Evolutionary conservation across 2,329 filamentous ascomycete species (phyloP).

Genomic region (Aureobasidium sp.): DNA sequence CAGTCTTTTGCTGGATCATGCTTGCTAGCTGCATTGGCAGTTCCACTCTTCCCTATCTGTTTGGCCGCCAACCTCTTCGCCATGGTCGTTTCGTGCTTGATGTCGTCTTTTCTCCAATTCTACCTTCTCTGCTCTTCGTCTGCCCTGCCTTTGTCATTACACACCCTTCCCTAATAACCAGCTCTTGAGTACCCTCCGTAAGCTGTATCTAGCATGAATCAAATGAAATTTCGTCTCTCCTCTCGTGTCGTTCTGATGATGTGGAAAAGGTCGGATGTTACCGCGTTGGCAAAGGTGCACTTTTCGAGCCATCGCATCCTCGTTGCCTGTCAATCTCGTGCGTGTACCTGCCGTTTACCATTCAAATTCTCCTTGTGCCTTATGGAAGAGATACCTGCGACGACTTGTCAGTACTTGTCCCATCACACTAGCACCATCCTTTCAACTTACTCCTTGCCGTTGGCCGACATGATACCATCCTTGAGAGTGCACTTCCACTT

Average conservation of each 20-base stretch:
- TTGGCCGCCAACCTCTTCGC: not conserved
- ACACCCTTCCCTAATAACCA: not conserved
- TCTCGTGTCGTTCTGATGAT: not conserved
- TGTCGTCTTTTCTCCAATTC: not conserved
- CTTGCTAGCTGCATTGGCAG: not conserved
- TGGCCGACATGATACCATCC: slow-evolving; percentile 88
- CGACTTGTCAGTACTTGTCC: slow-evolving; percentile 19
- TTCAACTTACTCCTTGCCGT: slow-evolving; percentile 69
- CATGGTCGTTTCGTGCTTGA: not conserved
- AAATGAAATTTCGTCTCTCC: not conserved
- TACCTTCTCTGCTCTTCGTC: not conserved
- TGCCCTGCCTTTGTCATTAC: not conserved
- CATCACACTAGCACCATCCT: not conserved
- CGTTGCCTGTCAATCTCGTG: not conserved
- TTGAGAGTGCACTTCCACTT: slow-evolving; percentile 96
- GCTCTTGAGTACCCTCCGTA: not conserved
- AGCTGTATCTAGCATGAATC: not conserved
- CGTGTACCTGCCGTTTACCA: slow-evolving; percentile 53
- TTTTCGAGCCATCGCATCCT: not conserved
- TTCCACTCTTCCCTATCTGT: not conserved
- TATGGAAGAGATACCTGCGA: slow-evolving; percentile 83
- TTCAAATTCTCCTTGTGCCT: slow-evolving; percentile 94
- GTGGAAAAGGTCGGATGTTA: not conserved
- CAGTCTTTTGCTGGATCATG: not conserved
- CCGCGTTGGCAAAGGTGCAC: not conserved